Percentiles rank a stretch among this genome's conserved stretches.
Conservation (phyloP, 192 early-diverging fungal genomes). For the Backusella australiensis region DNA sequence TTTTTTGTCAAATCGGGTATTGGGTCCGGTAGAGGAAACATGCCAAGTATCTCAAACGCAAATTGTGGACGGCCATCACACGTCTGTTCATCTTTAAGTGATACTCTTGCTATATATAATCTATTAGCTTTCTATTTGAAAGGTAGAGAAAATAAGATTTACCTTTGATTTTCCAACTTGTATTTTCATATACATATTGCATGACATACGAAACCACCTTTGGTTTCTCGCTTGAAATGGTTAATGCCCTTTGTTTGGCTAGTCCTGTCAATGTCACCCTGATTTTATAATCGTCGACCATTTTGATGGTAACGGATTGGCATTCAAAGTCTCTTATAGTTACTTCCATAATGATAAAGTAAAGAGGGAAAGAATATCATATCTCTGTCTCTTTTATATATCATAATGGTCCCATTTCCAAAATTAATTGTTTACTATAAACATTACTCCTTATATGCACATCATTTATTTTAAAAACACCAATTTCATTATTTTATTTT, state of each 20-base stretch:
- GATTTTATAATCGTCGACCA: not conserved
- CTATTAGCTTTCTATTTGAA: not conserved
- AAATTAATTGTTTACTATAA: not conserved
- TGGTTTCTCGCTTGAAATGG: not conserved
- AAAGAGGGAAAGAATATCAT: not conserved
- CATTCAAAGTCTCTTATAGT: constrained; percentile 1
- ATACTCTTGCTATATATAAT: not conserved
- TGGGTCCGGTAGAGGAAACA: not conserved
- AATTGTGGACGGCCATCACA: not conserved
- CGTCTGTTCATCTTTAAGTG: not conserved
- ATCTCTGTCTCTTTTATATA: not conserved
- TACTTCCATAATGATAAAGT: not conserved
- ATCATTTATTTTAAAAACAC: not conserved
- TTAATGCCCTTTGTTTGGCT: not conserved
- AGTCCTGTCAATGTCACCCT: not conserved
- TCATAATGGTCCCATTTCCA: not conserved
- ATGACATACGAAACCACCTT: not conserved
- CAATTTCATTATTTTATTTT: not conserved
- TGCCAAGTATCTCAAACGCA: not conserved
- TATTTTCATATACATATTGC: not conserved
- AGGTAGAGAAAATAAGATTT: not conserved
- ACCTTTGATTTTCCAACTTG: not conserved
- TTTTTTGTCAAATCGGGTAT: not conserved
- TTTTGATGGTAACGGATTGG: not conserved
- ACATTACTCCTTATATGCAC: not conserved